Evolutionary conservation across 2,329 filamentous ascomycete genomes (phyloP), one percentile per base, ranked within the genome.

Genomic region (Monosporascus sp.): DNA sequence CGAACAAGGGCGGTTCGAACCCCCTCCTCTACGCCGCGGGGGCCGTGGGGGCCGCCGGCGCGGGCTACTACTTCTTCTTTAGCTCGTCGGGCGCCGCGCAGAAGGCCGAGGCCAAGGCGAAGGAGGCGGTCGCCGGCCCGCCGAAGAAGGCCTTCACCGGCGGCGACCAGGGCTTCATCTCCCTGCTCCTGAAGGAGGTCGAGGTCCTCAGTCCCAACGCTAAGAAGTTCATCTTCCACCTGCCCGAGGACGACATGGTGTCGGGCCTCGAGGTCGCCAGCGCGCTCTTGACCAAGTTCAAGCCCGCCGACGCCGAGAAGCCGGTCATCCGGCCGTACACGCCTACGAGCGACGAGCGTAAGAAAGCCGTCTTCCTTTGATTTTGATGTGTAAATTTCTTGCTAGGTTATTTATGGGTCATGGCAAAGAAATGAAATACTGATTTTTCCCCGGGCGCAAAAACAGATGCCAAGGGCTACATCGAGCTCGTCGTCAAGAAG

Each of bases 181-280:
- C 84, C 57, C 80, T 97, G 62, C 85, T 88, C 75, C 79, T 97
- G 52, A 83, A 90, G 52, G 84, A 87, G 52, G 81, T 91, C 48
- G 88, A 96, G 74, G 74, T 78, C 46, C 74, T 97, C 75, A 97
- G 90, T 78, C 88, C 92, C 80, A 97, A 97, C 80, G 95, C 91
- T 64, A 97, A 97, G 84, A 86, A 83, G 64, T 80, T 97, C 69
- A 85, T 89, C 63, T 97, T 99, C 74, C 84, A 87, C 65, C 84
- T 97, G 44, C 89, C 90, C 17, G 89, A 95, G 70, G 79, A 83
- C 58, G 88, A 96, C 69, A 83, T 87, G 73, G 87, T 96, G 50
- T 93, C 89, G 54, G 94, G 94, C 45, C 76, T 99, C 54, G 74
- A 81, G 37, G 77, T 96, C 58, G 85, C 93, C 53, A 96, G 90